phyloP scores from a whole-genome alignment of 306 rosid species.

The Malus sieversii region DNA sequence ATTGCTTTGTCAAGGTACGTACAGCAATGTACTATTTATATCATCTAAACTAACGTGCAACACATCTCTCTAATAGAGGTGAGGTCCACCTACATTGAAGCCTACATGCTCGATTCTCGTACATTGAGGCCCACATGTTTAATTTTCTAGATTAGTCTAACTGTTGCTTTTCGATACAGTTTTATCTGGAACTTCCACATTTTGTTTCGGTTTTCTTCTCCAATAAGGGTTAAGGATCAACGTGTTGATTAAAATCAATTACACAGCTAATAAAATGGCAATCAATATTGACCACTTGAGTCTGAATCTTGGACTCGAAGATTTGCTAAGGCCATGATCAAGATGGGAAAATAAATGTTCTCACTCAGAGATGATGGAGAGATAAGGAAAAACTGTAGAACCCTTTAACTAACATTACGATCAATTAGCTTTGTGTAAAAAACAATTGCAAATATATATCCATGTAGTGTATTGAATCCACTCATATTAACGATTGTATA shows the following conservation, averaged over 20 bases:
- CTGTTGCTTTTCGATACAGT: slow-evolving; percentile 22
- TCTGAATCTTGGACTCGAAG: slow-evolving; percentile 7
- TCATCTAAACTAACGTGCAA: not conserved
- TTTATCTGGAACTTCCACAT: slow-evolving; percentile 21
- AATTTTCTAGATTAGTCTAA: no score
- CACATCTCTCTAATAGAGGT: no score
- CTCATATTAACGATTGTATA: not conserved
- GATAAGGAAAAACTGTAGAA: slow-evolving; percentile 50
- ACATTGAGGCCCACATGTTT: no score
- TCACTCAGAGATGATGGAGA: slow-evolving; percentile 36
- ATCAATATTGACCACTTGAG: slow-evolving; percentile 23
- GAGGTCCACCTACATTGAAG: no score
- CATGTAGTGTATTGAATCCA: not conserved
- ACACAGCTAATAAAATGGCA: slow-evolving; percentile 31
- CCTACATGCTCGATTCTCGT: no score
- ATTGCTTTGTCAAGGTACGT: slow-evolving; percentile 59
- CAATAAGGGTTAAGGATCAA: slow-evolving; percentile 22
- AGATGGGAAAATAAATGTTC: slow-evolving; percentile 21
- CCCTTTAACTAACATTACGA: slow-evolving; percentile 11
- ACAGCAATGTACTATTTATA: not conserved
- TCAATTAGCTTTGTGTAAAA: not conserved
- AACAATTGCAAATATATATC: no score
- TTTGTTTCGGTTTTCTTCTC: slow-evolving; percentile 19
- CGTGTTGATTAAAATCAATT: slow-evolving; percentile 35
- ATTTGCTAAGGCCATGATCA: slow-evolving; percentile 28